phyloP scores from a whole-genome alignment of 2,329 filamentous ascomycete species.

The Hymenoscyphus scutula region DNA sequence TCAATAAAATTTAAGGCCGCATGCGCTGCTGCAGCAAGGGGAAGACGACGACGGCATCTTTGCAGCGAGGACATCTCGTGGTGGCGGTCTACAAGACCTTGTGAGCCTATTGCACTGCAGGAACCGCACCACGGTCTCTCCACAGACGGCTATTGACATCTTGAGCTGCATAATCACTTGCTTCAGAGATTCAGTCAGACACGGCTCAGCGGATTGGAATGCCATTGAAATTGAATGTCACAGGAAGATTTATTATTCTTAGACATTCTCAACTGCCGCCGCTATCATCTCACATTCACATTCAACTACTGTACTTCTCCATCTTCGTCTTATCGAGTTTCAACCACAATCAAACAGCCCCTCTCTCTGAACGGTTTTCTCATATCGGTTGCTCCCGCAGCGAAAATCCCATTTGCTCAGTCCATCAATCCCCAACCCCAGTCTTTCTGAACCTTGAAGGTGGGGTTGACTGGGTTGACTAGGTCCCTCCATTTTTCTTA shows the following conservation, averaged over 20 bases:
- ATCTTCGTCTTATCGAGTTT: background rate
- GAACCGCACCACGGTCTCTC: conserved; percentile 3
- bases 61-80: background rate
- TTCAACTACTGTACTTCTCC: too few species aligned
- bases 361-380: background rate
- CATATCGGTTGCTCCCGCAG: background rate
- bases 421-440: background rate
- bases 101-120: conserved; percentile 7
- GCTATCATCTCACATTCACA: background rate
- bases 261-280: background rate
- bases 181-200: background rate
- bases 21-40: conserved; percentile 10
- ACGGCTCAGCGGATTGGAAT: background rate
- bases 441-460: background rate
- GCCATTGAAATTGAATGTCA: too few species aligned
- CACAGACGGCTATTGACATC: background rate
- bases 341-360: background rate
- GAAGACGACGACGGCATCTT: background rate
- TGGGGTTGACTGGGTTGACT: background rate
- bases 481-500: background rate
- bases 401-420: background rate
- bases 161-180: conserved; percentile 1
- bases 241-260: background rate
- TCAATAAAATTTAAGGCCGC: conserved; percentile 5
- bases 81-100: conserved; percentile 7